Conservation (phyloP, 1,284 basidiomycete species). For the Thelephora terrestris region DNA sequence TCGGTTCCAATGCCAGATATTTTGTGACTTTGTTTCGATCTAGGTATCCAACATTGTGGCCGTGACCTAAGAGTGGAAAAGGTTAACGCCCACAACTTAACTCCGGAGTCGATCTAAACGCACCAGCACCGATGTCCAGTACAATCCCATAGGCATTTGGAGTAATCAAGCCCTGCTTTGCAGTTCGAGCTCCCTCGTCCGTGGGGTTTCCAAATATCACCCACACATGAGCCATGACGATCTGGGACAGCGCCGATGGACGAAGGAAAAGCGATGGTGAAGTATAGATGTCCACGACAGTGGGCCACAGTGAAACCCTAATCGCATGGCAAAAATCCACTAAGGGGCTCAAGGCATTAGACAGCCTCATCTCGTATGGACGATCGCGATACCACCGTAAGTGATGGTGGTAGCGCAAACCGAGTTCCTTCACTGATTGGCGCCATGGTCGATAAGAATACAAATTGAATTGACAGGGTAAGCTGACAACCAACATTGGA, state of each 20-base stretch:
- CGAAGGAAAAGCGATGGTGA: constrained; percentile 36
- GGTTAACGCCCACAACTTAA: background rate
- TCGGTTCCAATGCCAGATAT: constrained; percentile 65
- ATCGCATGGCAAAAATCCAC: constrained; percentile 31
- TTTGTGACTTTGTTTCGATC: constrained; percentile 41
- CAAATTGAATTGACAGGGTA: too few species aligned
- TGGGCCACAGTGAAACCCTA: constrained; percentile 35
- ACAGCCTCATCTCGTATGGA: constrained; percentile 30
- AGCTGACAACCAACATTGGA: too few species aligned
- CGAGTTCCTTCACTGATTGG: too few species aligned
- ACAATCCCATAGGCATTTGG: constrained; percentile 49
- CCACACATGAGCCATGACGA: constrained; percentile 59
- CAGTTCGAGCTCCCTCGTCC: constrained; percentile 31
- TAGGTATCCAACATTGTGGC: constrained; percentile 52
- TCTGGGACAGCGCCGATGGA: constrained; percentile 35
- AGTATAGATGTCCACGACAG: constrained; percentile 30
- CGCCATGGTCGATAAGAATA: too few species aligned
- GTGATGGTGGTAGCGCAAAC: too few species aligned
- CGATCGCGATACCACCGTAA: too few species aligned
- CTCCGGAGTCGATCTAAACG: constrained; percentile 7
- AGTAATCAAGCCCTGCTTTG: constrained; percentile 42
- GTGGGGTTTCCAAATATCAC: constrained; percentile 34
- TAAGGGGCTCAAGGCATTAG: constrained; percentile 29
- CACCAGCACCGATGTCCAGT: constrained; percentile 63
- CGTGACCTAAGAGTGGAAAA: constrained; percentile 34